Evolutionary conservation across 139 green algal genomes (phyloP).

Genomic region (Zygnema circumcarinatum): DNA sequence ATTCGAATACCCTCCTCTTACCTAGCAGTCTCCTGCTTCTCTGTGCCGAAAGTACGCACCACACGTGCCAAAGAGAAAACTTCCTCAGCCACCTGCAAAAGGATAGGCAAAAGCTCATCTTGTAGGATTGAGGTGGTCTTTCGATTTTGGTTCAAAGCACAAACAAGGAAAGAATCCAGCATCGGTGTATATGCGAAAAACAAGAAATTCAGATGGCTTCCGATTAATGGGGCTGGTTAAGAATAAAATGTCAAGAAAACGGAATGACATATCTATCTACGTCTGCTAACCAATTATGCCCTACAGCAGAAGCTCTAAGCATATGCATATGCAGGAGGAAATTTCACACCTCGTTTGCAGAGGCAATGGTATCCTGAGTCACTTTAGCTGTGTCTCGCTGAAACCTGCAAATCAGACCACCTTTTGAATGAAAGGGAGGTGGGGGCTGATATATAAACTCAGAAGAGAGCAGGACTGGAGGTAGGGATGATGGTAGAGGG

Average conservation of each 20-base stretch:
- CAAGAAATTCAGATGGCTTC: too few species aligned
- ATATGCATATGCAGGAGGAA: too few species aligned
- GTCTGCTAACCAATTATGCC: too few species aligned
- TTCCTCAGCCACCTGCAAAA: slow-evolving; percentile 76
- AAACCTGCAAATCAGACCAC: slow-evolving; percentile 24
- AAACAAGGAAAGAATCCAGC: neutral
- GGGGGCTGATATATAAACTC: neutral
- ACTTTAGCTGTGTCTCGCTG: slow-evolving; percentile 43
- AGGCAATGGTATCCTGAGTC: slow-evolving; percentile 75
- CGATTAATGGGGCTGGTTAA: too few species aligned
- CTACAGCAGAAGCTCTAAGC: too few species aligned
- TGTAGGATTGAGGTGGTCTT: too few species aligned
- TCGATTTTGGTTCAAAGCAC: neutral
- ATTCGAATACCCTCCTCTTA: neutral
- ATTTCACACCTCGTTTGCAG: slow-evolving; percentile 56
- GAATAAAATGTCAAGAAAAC: too few species aligned
- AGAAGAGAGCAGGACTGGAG: neutral
- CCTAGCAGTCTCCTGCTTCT: slow-evolving; percentile 68
- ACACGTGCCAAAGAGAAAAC: slow-evolving; percentile 68
- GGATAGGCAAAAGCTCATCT: too few species aligned
- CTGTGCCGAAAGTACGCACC: slow-evolving; percentile 82
- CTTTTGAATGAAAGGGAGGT: neutral
- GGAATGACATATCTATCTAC: too few species aligned
- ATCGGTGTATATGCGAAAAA: neutral
- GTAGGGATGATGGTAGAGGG: neutral